Evolutionary conservation across 2,329 filamentous ascomycete genomes (phyloP), one percentile per base, ranked within the genome.

Genomic region (Cordyceps tenuipes): DNA sequence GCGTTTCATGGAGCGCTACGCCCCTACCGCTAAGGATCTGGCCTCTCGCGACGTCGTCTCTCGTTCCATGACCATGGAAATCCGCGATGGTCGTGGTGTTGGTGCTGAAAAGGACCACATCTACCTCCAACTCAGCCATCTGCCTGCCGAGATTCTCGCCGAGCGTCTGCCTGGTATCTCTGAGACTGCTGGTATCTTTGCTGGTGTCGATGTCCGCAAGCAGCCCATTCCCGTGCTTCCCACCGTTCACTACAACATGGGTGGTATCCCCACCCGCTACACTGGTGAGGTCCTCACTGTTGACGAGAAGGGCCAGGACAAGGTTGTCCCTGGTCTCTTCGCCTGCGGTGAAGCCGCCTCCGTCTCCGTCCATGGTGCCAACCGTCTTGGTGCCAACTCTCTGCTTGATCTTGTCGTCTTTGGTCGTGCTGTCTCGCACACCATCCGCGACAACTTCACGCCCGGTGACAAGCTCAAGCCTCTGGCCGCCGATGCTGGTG

Each of bases 181-280:
- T 44, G 94, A 99, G 82, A 99, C 94, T 39, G 94, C 93, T 57
- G 91, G 90, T 68, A 97, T 97, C 71, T 99, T 99, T 77, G 84
- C 93, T 62, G 93, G 94, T 78, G 92, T 99, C 68, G 94, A 99
- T 75, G 93, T 99, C 67, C 88, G 87, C 72, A 97, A 96, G 82
- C 90, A 97, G 78, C 93, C 93, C 66, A 97, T 97, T 68, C 93
- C 93, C 63, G 93, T 97, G 66, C 82, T 97, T 64, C 93, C 93
- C 61, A 97, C 93, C 49, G 93, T 97, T 67, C 92, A 99, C 82
- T 99, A 99, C 84, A 97, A 97, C 84, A 99, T 97, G 94, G 93
- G 93, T 77, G 93, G 94, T 83, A 97, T 99, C 68, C 93, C 93
- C 57, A 97, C 94, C 67, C 91, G 90, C 71, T 97, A 96, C 83